A percentile compares a stretch with the other conserved stretches of the same genome.
phyloP scores from a whole-genome alignment of 2,329 filamentous ascomycete genomes.

The Acephala macrosclerotiorum region DNA sequence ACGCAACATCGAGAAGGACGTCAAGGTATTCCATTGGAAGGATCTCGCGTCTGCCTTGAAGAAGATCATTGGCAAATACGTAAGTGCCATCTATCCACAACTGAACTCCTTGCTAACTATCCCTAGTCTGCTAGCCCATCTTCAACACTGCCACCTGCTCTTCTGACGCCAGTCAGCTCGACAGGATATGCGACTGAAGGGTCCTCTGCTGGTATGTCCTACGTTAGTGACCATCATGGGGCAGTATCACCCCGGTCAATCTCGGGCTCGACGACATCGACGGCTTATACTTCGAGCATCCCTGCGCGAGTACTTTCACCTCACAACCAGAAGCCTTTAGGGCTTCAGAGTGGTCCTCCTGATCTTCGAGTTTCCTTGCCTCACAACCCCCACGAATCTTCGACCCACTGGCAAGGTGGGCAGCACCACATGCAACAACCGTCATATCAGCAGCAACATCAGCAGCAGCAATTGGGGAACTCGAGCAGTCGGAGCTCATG shows the following conservation, averaged over 20 bases:
- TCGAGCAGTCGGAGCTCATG: constrained; percentile 39
- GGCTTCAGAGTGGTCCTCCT: constrained; percentile 37
- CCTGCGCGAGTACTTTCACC: constrained; percentile 40
- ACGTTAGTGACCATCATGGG: constrained; percentile 42
- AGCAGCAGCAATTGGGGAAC: constrained; percentile 34
- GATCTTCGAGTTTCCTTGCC: constrained; percentile 40
- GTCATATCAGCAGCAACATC: constrained; percentile 17
- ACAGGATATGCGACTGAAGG: constrained; percentile 42
- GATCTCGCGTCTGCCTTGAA: constrained; percentile 85
- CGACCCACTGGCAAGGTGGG: constrained; percentile 38
- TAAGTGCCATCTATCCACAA: constrained; percentile 31
- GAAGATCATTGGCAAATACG: constrained; percentile 98
- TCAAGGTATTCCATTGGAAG: constrained; percentile 98
- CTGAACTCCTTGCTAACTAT: constrained; percentile 25
- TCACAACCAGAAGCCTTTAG: constrained; percentile 39
- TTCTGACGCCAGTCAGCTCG: constrained; percentile 44
- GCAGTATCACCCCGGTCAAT: constrained; percentile 43
- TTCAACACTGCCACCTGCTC: constrained; percentile 41
- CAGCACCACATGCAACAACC: constrained; percentile 41
- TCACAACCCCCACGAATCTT: constrained; percentile 38
- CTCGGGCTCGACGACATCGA: constrained; percentile 40
- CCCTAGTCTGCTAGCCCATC: constrained; percentile 44
- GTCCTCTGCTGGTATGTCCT: constrained; percentile 39
- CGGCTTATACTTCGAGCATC: constrained; percentile 36
- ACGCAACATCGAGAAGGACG: constrained; percentile 97